Base-by-base conservation (phyloP, 805 yeast genomes). In the Pichia scutulata region DNA sequence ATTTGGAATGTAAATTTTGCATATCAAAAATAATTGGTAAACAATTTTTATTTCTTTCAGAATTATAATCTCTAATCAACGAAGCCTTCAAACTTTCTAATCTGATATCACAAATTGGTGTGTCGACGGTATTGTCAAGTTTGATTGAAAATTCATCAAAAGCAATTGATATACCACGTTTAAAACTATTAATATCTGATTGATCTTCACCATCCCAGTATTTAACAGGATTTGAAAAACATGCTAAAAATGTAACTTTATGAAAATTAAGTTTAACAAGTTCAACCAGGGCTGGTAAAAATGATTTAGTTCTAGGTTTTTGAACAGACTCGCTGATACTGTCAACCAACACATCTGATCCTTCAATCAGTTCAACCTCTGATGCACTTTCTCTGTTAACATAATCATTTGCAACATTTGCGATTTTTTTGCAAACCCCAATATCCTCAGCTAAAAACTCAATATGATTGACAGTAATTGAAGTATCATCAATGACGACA, bases 191-290 rank as follows among this genome's bases (percentile, higher is more conserved):
- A 51, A 66, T 36, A 14, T 56, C 59, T 0, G 66, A 50, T 49
- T 64, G 68, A 48, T 64, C 68, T 13, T 52, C 54, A 6, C 61
- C 61, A 40, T 57, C 57, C 50, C 58, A 67, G 48, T 56, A 65
- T 36, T 56, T 56, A 8, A 66, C 57, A 6, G 69, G 70, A 43
- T 56, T 63, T n/a, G 41, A 23, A 42, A 66, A 67, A 43, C 68
- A 63, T 2, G 66, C 49, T 8, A 59, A 49, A 24, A 65, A 45
- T 18, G 49, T 58, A 21, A 64, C 18, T 5, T 44, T 30, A 21
- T 54, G 47, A 25, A 64, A 30, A 4, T 39, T 40, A 16, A 56
- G 49, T 8, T 48, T 48, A 6, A 52, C 30, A 24, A 33, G 25
- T 24, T 48, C 55, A 24, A 59, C 41, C 13, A 52, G 39, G 37